Evolutionary conservation across 2,329 filamentous ascomycete species (phyloP), one percentile per base, ranked within the genome.

Genomic region (Ceratocystis variospora): DNA sequence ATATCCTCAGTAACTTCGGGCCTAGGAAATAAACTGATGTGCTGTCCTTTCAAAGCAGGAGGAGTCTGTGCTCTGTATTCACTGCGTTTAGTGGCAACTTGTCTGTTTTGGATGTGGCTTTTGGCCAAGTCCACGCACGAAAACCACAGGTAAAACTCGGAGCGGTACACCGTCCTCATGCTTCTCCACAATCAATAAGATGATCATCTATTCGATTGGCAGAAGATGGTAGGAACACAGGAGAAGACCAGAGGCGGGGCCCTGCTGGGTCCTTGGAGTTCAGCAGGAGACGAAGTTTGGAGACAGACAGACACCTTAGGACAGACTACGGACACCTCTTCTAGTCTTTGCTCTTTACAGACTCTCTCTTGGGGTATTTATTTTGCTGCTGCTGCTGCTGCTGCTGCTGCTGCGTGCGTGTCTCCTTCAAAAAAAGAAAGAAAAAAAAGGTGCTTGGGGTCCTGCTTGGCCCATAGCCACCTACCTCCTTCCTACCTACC

Each of bases 161-260:
- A 19, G 31, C 31, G n/a, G 19, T 2, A 37, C 55, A 59, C 15
- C 28, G 12, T 12, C 6, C 12, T 31, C 28, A 10, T 59, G 15
- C 55, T 59, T 59, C 25, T 59, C 55, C 55, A 37, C 31, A 59
- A 5, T 59, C 55, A 59, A 59, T 59, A 59, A 59, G 55, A 59
- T 59, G 55, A 33, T 10, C 55, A 37, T 37, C 17, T 59, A 33
- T 59, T 59, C 25, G 22, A n/a, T 19, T 31, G 12, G 25, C 25
- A 37, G 28, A 19, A n/a, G 55, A 59, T 17, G 33, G 48, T 48
- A 48, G 50, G 50, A 59, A 59, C 17, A 59, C 55, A 59, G 17
- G 55, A 8, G 31, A 31, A 59, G 19, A n/a, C 10, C 25, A 15
- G 17, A 31, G 53, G 28, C 25, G 28, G 55, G 55, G 17, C 55